These are phyloP conservation scores for Elsinoe necatrix DNA, from an alignment of 2,329 filamentous ascomycete species.

Conservation along the genomic window DNA sequence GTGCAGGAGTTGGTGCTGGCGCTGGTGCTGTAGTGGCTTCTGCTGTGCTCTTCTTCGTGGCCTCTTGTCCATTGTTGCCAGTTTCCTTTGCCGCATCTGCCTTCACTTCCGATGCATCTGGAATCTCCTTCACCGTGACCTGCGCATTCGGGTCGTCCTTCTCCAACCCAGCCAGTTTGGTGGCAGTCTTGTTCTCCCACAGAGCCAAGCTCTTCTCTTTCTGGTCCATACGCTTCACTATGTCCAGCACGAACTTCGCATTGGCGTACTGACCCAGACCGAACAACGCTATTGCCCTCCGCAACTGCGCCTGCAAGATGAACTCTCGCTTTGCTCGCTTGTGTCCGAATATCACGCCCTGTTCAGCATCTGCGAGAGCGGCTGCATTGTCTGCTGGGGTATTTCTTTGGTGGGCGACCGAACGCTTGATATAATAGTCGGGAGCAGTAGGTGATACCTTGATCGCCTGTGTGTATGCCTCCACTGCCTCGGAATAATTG, in stretches of 20 bases:
- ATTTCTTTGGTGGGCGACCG: slow-evolving; percentile 64
- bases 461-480: slow-evolving; percentile 59
- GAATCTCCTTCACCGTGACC: slow-evolving; percentile 45
- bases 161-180: slow-evolving; percentile 42
- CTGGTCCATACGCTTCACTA: slow-evolving; percentile 46
- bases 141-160: slow-evolving; percentile 41
- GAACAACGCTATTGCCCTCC: slow-evolving; percentile 66
- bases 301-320: slow-evolving; percentile 73
- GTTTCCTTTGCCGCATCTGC: slow-evolving; percentile 20
- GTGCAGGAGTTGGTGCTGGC: slow-evolving; percentile 12
- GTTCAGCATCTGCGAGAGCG: slow-evolving; percentile 40
- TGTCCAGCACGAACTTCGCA: slow-evolving; percentile 60
- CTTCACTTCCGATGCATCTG: slow-evolving; percentile 24
- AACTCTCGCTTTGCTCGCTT: slow-evolving; percentile 65
- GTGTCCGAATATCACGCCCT: slow-evolving; percentile 55
- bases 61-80: background rate
- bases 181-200: slow-evolving; percentile 50
- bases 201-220: slow-evolving; percentile 47
- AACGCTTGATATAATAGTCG: slow-evolving; percentile 72
- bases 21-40: background rate
- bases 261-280: slow-evolving; percentile 65
- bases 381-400: slow-evolving; percentile 40
- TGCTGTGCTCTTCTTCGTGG: background rate
- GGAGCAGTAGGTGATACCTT: slow-evolving; percentile 55
- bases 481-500: slow-evolving; percentile 60